Conservation (phyloP, 2,329 filamentous ascomycete species). For the Fonsecaea monophora region DNA sequence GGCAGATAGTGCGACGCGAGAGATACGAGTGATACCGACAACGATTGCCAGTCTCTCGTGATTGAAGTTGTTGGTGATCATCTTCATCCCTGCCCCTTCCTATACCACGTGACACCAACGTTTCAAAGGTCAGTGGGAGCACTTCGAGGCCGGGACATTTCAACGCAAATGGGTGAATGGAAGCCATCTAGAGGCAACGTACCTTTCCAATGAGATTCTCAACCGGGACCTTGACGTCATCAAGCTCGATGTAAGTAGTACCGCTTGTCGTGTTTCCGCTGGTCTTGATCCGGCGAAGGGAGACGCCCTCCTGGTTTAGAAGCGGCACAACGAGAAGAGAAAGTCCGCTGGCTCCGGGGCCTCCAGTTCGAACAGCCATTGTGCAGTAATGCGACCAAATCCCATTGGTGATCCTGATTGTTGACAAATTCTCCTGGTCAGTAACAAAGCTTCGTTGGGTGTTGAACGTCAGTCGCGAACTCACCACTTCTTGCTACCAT, state of each 20-base stretch:
- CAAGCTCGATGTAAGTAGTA: constrained; percentile 76
- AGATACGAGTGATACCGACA: constrained; percentile 67
- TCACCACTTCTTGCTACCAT: constrained; percentile 78
- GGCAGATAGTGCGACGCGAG: constrained; percentile 64
- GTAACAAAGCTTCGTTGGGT: too few species aligned
- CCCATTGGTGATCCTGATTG: constrained; percentile 66
- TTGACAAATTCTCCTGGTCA: too few species aligned
- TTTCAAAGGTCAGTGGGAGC: too few species aligned
- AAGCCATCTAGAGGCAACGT: too few species aligned
- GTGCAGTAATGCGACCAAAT: constrained; percentile 71
- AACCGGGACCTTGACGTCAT: constrained; percentile 73
- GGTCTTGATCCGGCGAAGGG: constrained; percentile 70
- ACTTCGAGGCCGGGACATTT: too few species aligned
- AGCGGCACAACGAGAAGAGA: constrained; percentile 73
- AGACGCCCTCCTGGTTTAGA: constrained; percentile 68
- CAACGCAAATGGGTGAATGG: too few species aligned
- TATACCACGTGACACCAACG: constrained; percentile 38
- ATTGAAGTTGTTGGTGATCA: constrained; percentile 81
- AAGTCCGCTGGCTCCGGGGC: constrained; percentile 66
- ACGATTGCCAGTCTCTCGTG: constrained; percentile 74
- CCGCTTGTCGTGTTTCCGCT: constrained; percentile 68
- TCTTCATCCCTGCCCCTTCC: constrained; percentile 74
- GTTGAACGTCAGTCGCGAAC: too few species aligned
- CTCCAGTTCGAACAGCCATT: constrained; percentile 75
- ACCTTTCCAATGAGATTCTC: constrained; percentile 66